Evolutionary conservation across 305 asterid species (phyloP).

Genomic region (Solanum hybrid): DNA sequence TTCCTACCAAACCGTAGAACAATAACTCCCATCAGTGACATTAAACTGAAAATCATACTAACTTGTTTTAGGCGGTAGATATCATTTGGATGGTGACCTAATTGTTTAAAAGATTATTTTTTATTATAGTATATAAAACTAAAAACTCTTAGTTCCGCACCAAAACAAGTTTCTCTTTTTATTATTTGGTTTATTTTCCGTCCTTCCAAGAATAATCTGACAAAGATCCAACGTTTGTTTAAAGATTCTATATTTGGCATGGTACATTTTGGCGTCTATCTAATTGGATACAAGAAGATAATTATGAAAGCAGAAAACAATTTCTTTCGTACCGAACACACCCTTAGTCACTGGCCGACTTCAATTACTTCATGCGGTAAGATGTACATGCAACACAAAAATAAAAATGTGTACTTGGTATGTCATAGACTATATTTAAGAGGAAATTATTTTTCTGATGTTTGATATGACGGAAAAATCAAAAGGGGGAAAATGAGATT

Average conservation of each 20-base stretch:
- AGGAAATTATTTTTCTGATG: background rate
- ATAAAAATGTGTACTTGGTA: background rate
- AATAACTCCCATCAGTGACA: background rate
- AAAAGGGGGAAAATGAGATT: background rate
- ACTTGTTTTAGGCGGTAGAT: background rate
- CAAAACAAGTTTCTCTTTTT: background rate
- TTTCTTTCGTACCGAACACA: background rate
- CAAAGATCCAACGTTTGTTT: background rate
- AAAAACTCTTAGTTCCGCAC: background rate
- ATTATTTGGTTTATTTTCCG: background rate
- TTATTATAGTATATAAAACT: background rate
- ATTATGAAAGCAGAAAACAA: background rate
- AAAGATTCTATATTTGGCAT: background rate
- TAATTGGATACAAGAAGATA: background rate
- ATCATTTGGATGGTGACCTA: background rate
- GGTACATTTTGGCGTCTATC: background rate
- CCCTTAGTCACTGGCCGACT: background rate
- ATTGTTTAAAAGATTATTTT: background rate
- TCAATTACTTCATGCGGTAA: background rate
- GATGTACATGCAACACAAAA: background rate
- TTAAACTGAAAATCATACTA: background rate
- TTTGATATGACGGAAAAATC: background rate
- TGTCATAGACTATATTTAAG: background rate
- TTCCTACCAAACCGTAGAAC: background rate
- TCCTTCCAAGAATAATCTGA: background rate